Evolutionary conservation across 2,329 filamentous ascomycete genomes (phyloP), one percentile per base, ranked within the genome.

Genomic region (Coleophoma cylindrospora): DNA sequence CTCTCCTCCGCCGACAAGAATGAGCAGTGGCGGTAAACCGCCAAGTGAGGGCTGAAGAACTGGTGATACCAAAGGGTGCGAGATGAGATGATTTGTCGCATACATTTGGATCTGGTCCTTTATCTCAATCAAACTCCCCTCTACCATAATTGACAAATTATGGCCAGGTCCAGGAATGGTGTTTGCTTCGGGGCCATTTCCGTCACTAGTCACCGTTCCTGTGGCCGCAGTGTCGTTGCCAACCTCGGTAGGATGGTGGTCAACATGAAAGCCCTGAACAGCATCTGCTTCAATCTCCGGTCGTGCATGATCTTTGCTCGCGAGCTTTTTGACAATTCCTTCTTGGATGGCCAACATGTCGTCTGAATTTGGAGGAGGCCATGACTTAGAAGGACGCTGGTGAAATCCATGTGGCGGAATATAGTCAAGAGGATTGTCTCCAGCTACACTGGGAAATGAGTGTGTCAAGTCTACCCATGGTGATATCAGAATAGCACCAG

Each of bases 381-480:
- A 99, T n/a, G 87, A 83, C 49, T 80, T 74, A 0, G 90, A 96
- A 0, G 92, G 94, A 60, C 87, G 90, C 60, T 97, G 91, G 56
- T 95, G 84, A 61, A 99, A 97, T 0, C 94, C 94, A 58, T 86
- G 78, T 1, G 84, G 71, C 4, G 94, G 94, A 34, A 99, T 92
- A 60, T 96, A 97, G 65, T 99, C 94, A 46, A 89, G 69, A 1
- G 81, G 80, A 45, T 81, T 83, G 38, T 90, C 81, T 5, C 75
- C 80, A 2, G 81, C 79, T n/a, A 96, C 79, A 57, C 91, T 96
- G 0, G 94, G 94, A 56, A 97, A 97, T 0, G 91, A 96, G 65
- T 97, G 92, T 0, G 90, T 95, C 48, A 97, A 72, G 65, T 99
- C 94, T 9, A 92, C 91, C 94, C 94, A 99, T 1, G 94, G 94